These are phyloP conservation scores for Margaritispora aquatica DNA, from an alignment of 495 filamentous ascomycete species.

Conservation along the genomic window DNA sequence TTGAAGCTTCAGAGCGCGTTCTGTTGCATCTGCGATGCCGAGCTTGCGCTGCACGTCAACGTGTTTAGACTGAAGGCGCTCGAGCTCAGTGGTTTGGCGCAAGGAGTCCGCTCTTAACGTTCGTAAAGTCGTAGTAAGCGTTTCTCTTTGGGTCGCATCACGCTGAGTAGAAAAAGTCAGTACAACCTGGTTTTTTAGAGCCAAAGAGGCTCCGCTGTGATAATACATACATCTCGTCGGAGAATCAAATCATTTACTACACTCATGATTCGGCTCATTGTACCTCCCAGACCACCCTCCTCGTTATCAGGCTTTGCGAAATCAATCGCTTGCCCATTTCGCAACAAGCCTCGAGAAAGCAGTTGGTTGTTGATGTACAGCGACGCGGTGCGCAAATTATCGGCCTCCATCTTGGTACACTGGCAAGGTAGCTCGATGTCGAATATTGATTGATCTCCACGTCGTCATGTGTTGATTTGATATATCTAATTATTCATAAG, in stretches of 20 bases:
- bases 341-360: conserved; percentile 79
- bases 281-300: conserved; percentile 56
- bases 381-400: conserved; percentile 81
- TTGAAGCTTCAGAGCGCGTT: conserved; percentile 61
- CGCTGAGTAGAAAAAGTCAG: conserved; percentile 43
- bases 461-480: background rate
- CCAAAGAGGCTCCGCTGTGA: background rate
- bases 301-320: conserved; percentile 70
- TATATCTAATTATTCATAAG: no score
- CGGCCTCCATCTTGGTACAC: conserved; percentile 55
- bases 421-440: background rate
- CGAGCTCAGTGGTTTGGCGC: conserved; percentile 55
- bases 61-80: conserved; percentile 58
- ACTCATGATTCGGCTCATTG: conserved; percentile 83
- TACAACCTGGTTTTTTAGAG: background rate
- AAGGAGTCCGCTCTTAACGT: conserved; percentile 64
- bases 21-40: conserved; percentile 65
- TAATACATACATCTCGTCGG: conserved; percentile 72
- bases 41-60: conserved; percentile 69
- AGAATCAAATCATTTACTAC: conserved; percentile 86
- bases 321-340: conserved; percentile 77
- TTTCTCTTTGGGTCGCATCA: conserved; percentile 80
- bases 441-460: background rate
- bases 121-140: conserved; percentile 71
- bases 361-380: conserved; percentile 95